Base-by-base conservation (phyloP, 495 filamentous ascomycete genomes). In the Penicillium coffeae region DNA sequence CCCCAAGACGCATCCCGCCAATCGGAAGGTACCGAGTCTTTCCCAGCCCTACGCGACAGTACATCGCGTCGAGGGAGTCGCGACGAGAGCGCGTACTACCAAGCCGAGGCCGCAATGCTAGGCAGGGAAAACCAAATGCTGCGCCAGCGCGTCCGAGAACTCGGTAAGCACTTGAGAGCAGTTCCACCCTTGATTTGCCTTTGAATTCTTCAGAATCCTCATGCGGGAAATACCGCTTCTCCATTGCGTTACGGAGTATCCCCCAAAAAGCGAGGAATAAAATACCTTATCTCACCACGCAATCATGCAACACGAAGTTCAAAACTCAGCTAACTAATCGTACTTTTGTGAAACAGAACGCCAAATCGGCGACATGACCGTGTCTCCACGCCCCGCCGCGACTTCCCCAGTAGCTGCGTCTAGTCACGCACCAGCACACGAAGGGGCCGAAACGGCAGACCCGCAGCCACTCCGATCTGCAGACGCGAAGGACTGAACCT, bases 61-160 rank as follows among this genome's bases (percentile, higher is more conserved):
- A 16, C 46, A 40, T 60, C 57, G 20, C 69, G 73, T 32, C 66
- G 72, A 21, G 58, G 71, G 8, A 76, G 79, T 47, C 75, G 87
- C 19, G 89, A 94, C 61, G 91, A 96, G 61, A 82, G 79, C 51
- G 82, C 87, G 13, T 95, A 89, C 64, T 95, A 95, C 52, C 90
- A 96, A 64, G 89, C 91, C 2, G 93, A 98, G 68, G 90, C 89
- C 2, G 82, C 88, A 55, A 92, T 83, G 72, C 70, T 98, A 52
- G 77, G 80, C 15, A 76, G 93, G 36, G 93, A 98, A 72, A 98
- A 98, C 59, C 88, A 94, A 64, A 94, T 98, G 86, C 71, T 98
- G 47, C 83, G 84, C 44, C 77, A 84, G 59, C 79, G 93, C 41
- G 89, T 96, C 39, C 80, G 88, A 30, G 92, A 96, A 60, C 71